phyloP scores from a whole-genome alignment of 2,329 filamentous ascomycete genomes.

The Aspergillus awamori region DNA sequence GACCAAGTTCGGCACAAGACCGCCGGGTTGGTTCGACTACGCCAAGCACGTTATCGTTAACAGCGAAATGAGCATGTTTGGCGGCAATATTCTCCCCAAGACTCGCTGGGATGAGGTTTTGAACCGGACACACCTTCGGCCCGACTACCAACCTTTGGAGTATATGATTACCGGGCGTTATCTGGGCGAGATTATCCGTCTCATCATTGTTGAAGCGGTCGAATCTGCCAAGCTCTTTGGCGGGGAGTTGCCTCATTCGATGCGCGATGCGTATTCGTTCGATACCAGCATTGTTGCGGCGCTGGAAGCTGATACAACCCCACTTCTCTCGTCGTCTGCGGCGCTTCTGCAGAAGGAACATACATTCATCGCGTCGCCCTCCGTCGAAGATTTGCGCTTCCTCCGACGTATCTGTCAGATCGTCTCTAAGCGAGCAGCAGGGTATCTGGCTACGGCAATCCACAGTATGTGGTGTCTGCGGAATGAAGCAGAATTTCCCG shows the following conservation, averaged over 20 bases:
- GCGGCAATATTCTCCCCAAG: constrained; percentile 57
- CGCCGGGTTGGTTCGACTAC: constrained; percentile 57
- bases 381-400: constrained; percentile 57
- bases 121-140: constrained; percentile 59
- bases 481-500: constrained; percentile 51
- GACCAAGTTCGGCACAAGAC: constrained; percentile 60
- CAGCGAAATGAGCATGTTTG: constrained; percentile 69
- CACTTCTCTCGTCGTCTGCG: constrained; percentile 42
- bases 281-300: constrained; percentile 62
- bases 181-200: constrained; percentile 64
- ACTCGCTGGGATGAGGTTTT: constrained; percentile 65
- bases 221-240: constrained; percentile 58
- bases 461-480: constrained; percentile 64
- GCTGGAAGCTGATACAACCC: constrained; percentile 54
- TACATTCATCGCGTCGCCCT: constrained; percentile 49
- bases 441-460: constrained; percentile 64
- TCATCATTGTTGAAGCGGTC: constrained; percentile 64
- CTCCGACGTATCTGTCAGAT: constrained; percentile 55
- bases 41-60: constrained; percentile 67
- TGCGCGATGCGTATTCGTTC: constrained; percentile 61
- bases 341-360: constrained; percentile 57
- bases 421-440: constrained; percentile 62
- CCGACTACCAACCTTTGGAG: constrained; percentile 67
- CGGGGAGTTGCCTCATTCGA: constrained; percentile 58
- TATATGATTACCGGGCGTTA: constrained; percentile 67